Evolutionary conservation across 257 asterid genomes (phyloP).

Genomic region (Linaria vulgaris): DNA sequence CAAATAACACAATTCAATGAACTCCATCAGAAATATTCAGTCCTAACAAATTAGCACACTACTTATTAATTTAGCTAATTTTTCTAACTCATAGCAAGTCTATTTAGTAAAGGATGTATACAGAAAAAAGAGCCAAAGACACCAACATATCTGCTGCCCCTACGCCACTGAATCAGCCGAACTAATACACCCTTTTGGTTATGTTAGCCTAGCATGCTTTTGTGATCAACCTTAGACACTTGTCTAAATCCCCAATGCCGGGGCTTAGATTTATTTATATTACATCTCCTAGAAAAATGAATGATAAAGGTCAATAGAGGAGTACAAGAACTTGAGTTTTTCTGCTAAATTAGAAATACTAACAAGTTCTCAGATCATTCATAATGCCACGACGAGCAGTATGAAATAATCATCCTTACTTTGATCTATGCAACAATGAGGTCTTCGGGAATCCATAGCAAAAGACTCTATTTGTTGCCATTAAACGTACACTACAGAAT

Average conservation of each 20-base stretch:
- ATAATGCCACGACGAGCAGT: neutral
- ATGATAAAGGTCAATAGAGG: slow-evolving; percentile 8
- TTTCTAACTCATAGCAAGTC: too few relatives aligned
- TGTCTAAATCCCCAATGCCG: slow-evolving; percentile 43
- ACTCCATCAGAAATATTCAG: too few relatives aligned
- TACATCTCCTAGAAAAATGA: slow-evolving; percentile 28
- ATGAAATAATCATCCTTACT: neutral
- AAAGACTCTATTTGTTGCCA: neutral
- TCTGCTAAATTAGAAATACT: neutral
- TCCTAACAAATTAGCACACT: too few relatives aligned
- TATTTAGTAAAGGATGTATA: too few relatives aligned
- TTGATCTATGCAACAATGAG: neutral
- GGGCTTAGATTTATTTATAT: slow-evolving; percentile 36
- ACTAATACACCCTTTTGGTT: too few relatives aligned
- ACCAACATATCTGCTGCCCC: too few relatives aligned
- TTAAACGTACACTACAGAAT: neutral
- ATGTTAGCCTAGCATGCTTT: slow-evolving; percentile 37
- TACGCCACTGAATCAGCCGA: too few relatives aligned
- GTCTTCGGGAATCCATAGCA: slow-evolving; percentile 6
- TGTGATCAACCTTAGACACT: slow-evolving; percentile 33
- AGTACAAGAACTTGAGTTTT: neutral
- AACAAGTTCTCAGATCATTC: neutral
- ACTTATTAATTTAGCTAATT: too few relatives aligned
- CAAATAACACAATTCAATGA: too few relatives aligned
- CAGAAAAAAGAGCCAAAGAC: too few relatives aligned